These are phyloP conservation scores for Epichloe amarillans DNA, from an alignment of 2,329 filamentous ascomycete species.

Conservation along the genomic window DNA sequence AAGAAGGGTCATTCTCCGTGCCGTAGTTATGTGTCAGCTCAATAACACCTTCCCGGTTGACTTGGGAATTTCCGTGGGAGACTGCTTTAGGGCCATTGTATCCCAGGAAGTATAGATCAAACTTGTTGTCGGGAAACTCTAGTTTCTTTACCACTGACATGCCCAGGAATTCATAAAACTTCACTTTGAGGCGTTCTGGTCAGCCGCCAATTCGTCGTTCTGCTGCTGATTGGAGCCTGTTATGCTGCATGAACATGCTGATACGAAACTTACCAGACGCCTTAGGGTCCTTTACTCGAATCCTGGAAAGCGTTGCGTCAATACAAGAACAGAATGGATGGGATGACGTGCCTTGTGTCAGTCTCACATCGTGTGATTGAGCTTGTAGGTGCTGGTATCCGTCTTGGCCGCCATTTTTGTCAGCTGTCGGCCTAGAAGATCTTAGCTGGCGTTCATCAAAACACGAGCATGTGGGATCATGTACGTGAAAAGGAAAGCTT, in stretches of 20 bases:
- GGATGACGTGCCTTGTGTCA: background rate
- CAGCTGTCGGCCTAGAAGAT: slow-evolving; percentile 1
- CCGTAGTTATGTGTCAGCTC: slow-evolving; percentile 81
- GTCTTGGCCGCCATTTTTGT: slow-evolving; percentile 52
- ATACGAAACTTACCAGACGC: slow-evolving; percentile 42
- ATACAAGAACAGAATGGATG: background rate
- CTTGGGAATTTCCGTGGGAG: slow-evolving; percentile 57
- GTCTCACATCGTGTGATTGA: slow-evolving; percentile 74
- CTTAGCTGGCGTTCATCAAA: background rate
- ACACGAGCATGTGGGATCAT: background rate
- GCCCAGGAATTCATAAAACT: slow-evolving; percentile 89
- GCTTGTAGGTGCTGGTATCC: slow-evolving; percentile 64
- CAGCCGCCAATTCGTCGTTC: background rate
- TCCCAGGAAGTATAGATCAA: slow-evolving; percentile 89
- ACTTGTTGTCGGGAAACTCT: slow-evolving; percentile 74
- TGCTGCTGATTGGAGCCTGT: background rate
- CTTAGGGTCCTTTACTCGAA: slow-evolving; percentile 90
- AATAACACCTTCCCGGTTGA: slow-evolving; percentile 79
- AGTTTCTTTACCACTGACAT: slow-evolving; percentile 74
- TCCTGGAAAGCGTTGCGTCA: slow-evolving; percentile 35
- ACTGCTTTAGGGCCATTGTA: slow-evolving; percentile 66
- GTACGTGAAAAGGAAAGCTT: slow-evolving; percentile 3
- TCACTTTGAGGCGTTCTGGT: slow-evolving; percentile 37
- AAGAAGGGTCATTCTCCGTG: slow-evolving; percentile 72
- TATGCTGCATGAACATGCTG: no score